Base-by-base conservation (phyloP, 306 rosid genomes). In the Acacia melanoxylon region DNA sequence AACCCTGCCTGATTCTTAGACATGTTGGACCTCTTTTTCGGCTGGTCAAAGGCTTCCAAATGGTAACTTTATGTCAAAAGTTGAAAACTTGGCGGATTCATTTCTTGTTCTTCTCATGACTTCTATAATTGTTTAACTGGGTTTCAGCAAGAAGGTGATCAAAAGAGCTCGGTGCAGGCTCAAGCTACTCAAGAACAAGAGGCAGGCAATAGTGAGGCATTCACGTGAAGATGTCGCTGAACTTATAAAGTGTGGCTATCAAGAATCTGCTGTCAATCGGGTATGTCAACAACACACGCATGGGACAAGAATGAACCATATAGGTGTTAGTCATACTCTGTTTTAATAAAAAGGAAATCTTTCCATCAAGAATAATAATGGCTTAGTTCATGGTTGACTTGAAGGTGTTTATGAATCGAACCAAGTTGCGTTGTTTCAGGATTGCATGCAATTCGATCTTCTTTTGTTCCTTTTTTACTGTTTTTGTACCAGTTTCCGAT, bases 41-140 rank as follows among this genome's bases (percentile, higher is more conserved):
- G 97, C 2, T 93, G 95, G 97, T 54, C 91, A 31, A 91, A 90
- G 51, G 94, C 92, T 82, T 91, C 92, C 0, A 91, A 85, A 82
- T 93, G 97, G 97, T 93, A 68, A 31, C 35, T 66, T 4, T 0
- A n/a, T n/a, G 2, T 19, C 17, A 45, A 44, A 74, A 51, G 45
- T 52, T 74, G 8, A 81, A 76, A 33, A 46, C 54, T 48, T 31
- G 8, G 22, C 20, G 2, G 75, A 44, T 42, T 70, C 0, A 10
- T 61, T 3, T 4, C 0, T 61, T 25, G n/a, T 51, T 71, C 75
- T 70, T 44, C 75, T 71, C 22, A 51, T 37, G n/a, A 14, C 69
- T 13, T 29, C 1, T 29, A 7, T 63, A 15, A 25, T n/a, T 37
- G 22, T 24, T 63, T 72, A 37, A 48, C 67, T 80, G 49, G 63